Evolutionary conservation across 2,329 filamentous ascomycete genomes (phyloP).

Genomic region (Nothophoma quercina): DNA sequence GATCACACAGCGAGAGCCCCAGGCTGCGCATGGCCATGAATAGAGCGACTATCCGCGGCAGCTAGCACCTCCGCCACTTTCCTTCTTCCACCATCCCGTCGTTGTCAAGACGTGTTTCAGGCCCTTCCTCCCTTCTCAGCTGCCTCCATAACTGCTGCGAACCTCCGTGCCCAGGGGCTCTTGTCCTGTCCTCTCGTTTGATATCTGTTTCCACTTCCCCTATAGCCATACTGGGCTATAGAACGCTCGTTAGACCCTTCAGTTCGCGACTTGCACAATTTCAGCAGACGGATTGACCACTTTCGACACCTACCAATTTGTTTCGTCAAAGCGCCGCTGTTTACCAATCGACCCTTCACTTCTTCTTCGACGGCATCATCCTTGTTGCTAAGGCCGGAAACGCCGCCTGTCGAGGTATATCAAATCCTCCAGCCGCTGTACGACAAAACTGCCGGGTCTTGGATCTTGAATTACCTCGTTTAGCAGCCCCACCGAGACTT

Average conservation of each 20-base stretch:
- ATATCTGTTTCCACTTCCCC: constrained; percentile 36
- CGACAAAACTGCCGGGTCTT: constrained; percentile 1
- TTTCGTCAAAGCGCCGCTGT: constrained; percentile 17
- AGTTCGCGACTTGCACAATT: constrained; percentile 11
- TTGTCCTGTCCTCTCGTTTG: constrained; percentile 49
- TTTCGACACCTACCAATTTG: constrained; percentile 17
- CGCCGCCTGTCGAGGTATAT: constrained; percentile 6
- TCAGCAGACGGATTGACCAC: constrained; percentile 23
- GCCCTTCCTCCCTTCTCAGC: constrained; percentile 29
- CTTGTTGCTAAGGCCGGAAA: constrained; percentile 3
- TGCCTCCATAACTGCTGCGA: constrained; percentile 34
- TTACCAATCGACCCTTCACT: constrained; percentile 3
- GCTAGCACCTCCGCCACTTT: constrained; percentile 37
- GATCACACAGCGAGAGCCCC: constrained; percentile 39
- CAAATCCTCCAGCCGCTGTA: background rate
- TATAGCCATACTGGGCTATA: constrained; percentile 31
- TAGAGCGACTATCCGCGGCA: constrained; percentile 32
- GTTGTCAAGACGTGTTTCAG: constrained; percentile 45
- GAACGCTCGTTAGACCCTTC: constrained; percentile 39
- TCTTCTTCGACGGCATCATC: constrained; percentile 10
- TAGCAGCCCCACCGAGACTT: background rate
- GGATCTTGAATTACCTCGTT: background rate
- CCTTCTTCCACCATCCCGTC: constrained; percentile 33
- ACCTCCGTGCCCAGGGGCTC: constrained; percentile 31
- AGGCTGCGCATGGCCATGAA: constrained; percentile 36